Evolutionary conservation across 1,139 yeast genomes (phyloP).

Genomic region (Geotrichum reessii): DNA sequence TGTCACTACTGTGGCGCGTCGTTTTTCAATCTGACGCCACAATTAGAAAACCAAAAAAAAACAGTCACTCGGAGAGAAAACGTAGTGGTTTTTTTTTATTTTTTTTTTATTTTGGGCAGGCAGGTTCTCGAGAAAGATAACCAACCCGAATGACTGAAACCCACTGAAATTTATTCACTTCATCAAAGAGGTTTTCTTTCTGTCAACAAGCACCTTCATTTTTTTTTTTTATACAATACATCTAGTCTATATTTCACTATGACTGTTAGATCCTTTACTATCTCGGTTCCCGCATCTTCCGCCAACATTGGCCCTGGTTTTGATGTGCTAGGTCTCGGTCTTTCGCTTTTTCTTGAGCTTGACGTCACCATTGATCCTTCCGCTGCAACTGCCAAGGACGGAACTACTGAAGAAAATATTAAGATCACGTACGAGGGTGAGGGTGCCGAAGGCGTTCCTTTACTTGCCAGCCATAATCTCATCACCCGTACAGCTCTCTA

Average conservation of each 20-base stretch:
- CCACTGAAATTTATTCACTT: not conserved
- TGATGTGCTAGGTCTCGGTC: slow-evolving; percentile 90
- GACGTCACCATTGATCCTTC: slow-evolving; percentile 58
- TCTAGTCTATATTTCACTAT: not conserved
- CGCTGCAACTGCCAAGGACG: slow-evolving; percentile 47
- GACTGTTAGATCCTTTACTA: slow-evolving; percentile 28
- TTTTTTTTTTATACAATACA: not conserved
- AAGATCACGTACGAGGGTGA: slow-evolving; percentile 64
- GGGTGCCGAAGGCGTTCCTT: slow-evolving; percentile 75
- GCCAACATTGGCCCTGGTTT: slow-evolving; percentile 99
- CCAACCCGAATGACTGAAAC: not conserved
- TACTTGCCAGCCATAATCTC: slow-evolving; percentile 68
- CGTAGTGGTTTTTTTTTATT: not conserved
- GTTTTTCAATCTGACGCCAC: not conserved
- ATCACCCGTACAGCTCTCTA: slow-evolving; percentile 91
- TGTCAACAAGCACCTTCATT: not conserved
- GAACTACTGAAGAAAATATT: slow-evolving; percentile 50
- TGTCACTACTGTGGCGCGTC: not conserved
- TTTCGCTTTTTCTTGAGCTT: slow-evolving; percentile 65
- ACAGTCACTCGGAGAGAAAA: not conserved
- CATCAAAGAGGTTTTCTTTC: not conserved
- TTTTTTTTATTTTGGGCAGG: not conserved
- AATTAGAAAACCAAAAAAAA: not conserved
- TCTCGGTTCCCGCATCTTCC: slow-evolving; percentile 91
- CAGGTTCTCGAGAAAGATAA: no score